Percentiles rank a stretch among this genome's conserved stretches.
phyloP scores from a whole-genome alignment of 164 flowering plant species.

The Tetrastigma voinierianum region DNA sequence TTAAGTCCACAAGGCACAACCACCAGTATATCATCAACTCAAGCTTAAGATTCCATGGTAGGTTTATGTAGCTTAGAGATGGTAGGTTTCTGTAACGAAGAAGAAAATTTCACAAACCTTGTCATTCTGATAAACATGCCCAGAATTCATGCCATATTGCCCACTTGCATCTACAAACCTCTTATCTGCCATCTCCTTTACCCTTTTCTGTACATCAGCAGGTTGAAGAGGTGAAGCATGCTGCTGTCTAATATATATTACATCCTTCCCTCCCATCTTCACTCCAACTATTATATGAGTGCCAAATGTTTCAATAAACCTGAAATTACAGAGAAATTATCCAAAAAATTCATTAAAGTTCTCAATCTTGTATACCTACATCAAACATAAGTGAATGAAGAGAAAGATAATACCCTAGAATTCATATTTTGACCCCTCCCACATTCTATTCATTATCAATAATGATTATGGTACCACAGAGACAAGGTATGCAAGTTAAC shows the following conservation, averaged over 20 bases:
- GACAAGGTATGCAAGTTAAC: too few relatives aligned
- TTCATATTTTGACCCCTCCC: too few relatives aligned
- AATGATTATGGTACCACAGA: too few relatives aligned
- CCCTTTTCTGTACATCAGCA: conserved; percentile 75
- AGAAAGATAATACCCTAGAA: not conserved
- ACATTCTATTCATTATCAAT: too few relatives aligned
- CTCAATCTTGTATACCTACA: not conserved
- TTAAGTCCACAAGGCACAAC: too few relatives aligned
- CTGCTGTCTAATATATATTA: conserved; percentile 79
- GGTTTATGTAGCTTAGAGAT: not conserved
- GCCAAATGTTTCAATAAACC: conserved; percentile 88
- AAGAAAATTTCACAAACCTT: conserved; percentile 47
- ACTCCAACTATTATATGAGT: conserved; percentile 91
- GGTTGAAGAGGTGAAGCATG: conserved; percentile 83
- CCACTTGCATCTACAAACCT: conserved; percentile 64
- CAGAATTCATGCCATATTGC: conserved; percentile 39
- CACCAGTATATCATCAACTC: too few relatives aligned
- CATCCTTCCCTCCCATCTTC: conserved; percentile 98
- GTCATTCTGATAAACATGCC: conserved; percentile 39
- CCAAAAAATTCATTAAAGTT: not conserved
- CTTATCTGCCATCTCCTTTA: conserved; percentile 87
- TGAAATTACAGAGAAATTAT: conserved; percentile 20
- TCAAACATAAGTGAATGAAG: not conserved
- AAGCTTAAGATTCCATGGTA: too few relatives aligned
- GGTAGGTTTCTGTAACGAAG: not conserved